Base-by-base conservation (phyloP, 2,329 filamentous ascomycete species). In the Calonectria multiphialidica region DNA sequence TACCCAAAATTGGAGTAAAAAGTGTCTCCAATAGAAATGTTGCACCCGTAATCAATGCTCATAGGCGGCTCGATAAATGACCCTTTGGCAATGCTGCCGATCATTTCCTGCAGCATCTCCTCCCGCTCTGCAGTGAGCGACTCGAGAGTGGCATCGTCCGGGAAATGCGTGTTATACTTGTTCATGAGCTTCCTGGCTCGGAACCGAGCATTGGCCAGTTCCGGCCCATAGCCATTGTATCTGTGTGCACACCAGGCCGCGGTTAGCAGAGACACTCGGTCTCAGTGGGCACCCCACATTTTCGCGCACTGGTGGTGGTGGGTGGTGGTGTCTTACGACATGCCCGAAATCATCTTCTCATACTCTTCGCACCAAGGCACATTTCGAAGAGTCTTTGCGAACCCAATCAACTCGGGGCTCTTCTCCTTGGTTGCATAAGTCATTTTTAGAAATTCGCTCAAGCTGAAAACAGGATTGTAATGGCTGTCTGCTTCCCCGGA, bases 21-120 rank as follows among this genome's bases (percentile, higher is more conserved):
- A 12, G 86, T 83, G 40, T 88, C 84, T 15, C 91, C 91, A 5
- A 93, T 83, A 21, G 83, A 86, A 72, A 93, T 89, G 77, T 93
- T 93, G 80, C 89, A 90, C 2, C 91, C 92, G 72, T 93, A 93
- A 81, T 93, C 91, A 61, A 92, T 85, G 55, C 86, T 87, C 68
- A 93, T 83, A 0, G 91, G 90, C 0, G 91, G 90, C 74, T 93
- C 91, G 44, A 93, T 87, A 76, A 88, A 88, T 33, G 83, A 84
- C 0, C 88, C 88, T 57, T 85, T 85, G 3, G 90, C 90, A 5
- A 89, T 81, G 10, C 80, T 80, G 35, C 87, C 86, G 5, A 93
- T 78, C 45, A 91, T 82, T 10, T 88, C 82, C 70, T 82, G 78
- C 61, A 93, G 82, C 72, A 89, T 82, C 7, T 79, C 80, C 61